Conservation (phyloP, 345 rosid species). For the Gossypium bickii region DNA sequence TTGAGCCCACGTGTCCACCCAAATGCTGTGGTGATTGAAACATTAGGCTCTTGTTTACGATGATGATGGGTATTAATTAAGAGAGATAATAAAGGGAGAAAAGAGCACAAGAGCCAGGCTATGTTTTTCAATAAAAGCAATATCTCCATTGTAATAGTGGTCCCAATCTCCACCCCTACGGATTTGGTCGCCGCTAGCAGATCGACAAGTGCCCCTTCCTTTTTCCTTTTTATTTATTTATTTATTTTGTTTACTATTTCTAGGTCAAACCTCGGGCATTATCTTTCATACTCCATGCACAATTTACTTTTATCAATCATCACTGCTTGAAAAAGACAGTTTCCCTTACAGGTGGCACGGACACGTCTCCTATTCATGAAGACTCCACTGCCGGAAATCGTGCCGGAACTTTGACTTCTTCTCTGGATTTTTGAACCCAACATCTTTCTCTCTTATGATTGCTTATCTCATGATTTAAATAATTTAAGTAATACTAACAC, state of each 20-base stretch:
- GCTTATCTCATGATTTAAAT: not conserved
- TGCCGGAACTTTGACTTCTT: slow-evolving; percentile 26
- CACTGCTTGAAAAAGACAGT: slow-evolving; percentile 24
- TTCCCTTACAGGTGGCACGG: slow-evolving; percentile 31
- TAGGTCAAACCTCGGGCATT: slow-evolving; percentile 27
- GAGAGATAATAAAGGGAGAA: slow-evolving; percentile 8
- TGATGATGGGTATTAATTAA: not conserved
- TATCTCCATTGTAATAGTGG: not conserved
- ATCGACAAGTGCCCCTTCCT: slow-evolving; percentile 23
- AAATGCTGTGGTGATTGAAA: slow-evolving; percentile 13
- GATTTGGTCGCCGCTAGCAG: not conserved
- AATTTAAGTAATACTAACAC: not conserved
- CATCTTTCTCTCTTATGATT: not conserved
- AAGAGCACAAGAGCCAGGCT: slow-evolving; percentile 38
- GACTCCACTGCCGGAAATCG: slow-evolving; percentile 15
- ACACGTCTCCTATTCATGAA: slow-evolving; percentile 26
- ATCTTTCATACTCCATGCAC: slow-evolving; percentile 30
- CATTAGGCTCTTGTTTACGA: slow-evolving; percentile 12
- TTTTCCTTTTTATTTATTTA: not conserved
- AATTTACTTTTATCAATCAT: slow-evolving; percentile 20
- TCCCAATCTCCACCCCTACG: slow-evolving; percentile 12
- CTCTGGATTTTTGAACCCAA: slow-evolving; percentile 30
- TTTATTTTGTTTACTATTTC: not conserved
- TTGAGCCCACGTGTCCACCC: slow-evolving; percentile 36
- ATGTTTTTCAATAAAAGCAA: slow-evolving; percentile 26